A percentile compares a stretch with the other conserved stretches of the same genome.
These are phyloP conservation scores for Leccinum imitatum DNA, from an alignment of 768 basidiomycete genomes.

Conservation along the genomic window DNA sequence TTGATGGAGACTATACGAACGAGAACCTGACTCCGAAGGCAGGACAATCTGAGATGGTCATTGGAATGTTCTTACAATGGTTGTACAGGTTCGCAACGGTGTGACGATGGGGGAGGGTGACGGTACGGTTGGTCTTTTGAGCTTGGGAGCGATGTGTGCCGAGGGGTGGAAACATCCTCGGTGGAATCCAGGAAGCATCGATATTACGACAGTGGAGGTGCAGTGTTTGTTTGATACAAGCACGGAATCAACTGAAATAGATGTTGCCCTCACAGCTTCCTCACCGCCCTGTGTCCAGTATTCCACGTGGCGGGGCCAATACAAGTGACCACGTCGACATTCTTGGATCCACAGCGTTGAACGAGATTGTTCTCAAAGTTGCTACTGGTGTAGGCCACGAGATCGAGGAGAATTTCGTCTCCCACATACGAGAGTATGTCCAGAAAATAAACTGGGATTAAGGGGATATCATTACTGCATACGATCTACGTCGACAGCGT, in stretches of 20 bases:
- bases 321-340: slow-evolving; percentile 92
- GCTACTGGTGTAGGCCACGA: slow-evolving; percentile 81
- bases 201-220: slow-evolving; percentile 85
- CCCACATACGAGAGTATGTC: slow-evolving; percentile 76
- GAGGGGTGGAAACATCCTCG: slow-evolving; percentile 88
- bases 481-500: not conserved
- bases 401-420: slow-evolving; percentile 67
- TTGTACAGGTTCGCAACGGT: slow-evolving; percentile 64
- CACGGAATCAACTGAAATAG: slow-evolving; percentile 3
- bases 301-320: slow-evolving; percentile 87
- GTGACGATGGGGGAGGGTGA: slow-evolving; percentile 95
- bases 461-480: slow-evolving; percentile 12
- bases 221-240: slow-evolving; percentile 15
- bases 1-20: slow-evolving; percentile 80
- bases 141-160: slow-evolving; percentile 93
- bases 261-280: slow-evolving; percentile 53
- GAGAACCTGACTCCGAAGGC: slow-evolving; percentile 60
- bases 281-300: slow-evolving; percentile 70
- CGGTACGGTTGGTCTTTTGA: slow-evolving; percentile 85
- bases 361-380: slow-evolving; percentile 88
- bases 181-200: slow-evolving; percentile 93
- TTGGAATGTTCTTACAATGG: not conserved
- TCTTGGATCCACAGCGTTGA: slow-evolving; percentile 73
- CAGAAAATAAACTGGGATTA: slow-evolving; percentile 77
- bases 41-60: not conserved